Evolutionary conservation across 371 early-diverging fungal genomes (phyloP).

Genomic region (Mucor racemosus): DNA sequence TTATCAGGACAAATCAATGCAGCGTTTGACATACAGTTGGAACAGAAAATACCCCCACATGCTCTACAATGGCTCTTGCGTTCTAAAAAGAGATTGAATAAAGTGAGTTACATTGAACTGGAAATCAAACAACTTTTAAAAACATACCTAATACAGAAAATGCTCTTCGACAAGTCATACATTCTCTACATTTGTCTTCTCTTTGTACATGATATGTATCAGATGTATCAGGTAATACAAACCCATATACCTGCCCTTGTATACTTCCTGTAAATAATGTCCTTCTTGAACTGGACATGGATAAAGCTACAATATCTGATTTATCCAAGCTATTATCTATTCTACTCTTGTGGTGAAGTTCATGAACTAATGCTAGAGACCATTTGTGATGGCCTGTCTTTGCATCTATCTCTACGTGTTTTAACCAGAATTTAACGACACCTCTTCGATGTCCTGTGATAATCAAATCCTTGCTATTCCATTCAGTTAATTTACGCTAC

Average conservation of each 20-base stretch:
- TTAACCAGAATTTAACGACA: conserved; percentile 56
- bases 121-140: background rate
- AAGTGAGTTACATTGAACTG: background rate
- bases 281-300: conserved; percentile 44
- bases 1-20: conserved; percentile 35
- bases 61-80: conserved; percentile 48
- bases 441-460: conserved; percentile 68
- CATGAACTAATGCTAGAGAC: conserved; percentile 36
- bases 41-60: conserved; percentile 50
- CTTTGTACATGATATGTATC: conserved; percentile 68
- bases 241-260: conserved; percentile 63
- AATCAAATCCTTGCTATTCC: conserved; percentile 45
- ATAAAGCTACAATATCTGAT: conserved; percentile 45
- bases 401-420: conserved; percentile 34
- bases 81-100: conserved; percentile 21
- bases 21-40: conserved; percentile 31
- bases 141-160: conserved; percentile 66
- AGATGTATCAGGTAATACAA: conserved; percentile 72
- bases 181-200: conserved; percentile 62
- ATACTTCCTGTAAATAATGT: conserved; percentile 69
- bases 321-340: conserved; percentile 20
- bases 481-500: conserved; percentile 27
- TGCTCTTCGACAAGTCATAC: conserved; percentile 59
- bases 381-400: conserved; percentile 38
- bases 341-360: conserved; percentile 36